Conservation (phyloP, 768 basidiomycete genomes). For the Trametopsis cervina region DNA sequence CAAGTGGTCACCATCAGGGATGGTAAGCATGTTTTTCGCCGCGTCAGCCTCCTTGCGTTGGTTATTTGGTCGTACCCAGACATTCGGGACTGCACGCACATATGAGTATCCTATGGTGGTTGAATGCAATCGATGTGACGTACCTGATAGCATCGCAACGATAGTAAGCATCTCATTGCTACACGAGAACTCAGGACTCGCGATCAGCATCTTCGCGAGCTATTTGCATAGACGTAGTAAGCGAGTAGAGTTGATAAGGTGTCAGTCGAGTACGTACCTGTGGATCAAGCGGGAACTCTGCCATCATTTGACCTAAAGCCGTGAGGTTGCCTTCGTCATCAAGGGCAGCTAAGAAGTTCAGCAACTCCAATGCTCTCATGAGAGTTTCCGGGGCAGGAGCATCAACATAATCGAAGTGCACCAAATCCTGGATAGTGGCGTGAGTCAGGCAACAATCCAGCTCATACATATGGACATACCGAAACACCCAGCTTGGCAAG, state of each 20-base stretch:
- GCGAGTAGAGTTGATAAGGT: neutral
- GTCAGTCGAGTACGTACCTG: constrained; percentile 46
- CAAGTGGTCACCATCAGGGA: constrained; percentile 96
- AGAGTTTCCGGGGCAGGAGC: constrained; percentile 54
- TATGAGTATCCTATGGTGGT: neutral
- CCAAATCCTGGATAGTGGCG: constrained; percentile 19
- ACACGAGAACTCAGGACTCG: constrained; percentile 92
- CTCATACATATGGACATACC: constrained; percentile 26
- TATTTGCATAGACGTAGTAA: constrained; percentile 24
- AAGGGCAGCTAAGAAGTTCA: constrained; percentile 88
- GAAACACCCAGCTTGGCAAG: constrained; percentile 92
- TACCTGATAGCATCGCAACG: constrained; percentile 93
- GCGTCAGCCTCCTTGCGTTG: constrained; percentile 87
- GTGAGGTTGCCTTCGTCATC: constrained; percentile 95
- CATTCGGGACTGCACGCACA: constrained; percentile 62
- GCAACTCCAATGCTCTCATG: constrained; percentile 91
- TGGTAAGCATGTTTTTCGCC: constrained; percentile 80
- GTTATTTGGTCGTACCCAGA: constrained; percentile 90
- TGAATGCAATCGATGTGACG: constrained; percentile 16
- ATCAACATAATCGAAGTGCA: constrained; percentile 24
- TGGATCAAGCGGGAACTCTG: constrained; percentile 98
- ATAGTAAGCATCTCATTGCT: constrained; percentile 94
- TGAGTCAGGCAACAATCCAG: neutral
- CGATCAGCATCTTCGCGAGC: constrained; percentile 91
- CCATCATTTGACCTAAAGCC: constrained; percentile 83